These are phyloP conservation scores for Fusarium gaditjirri DNA, from an alignment of 2,329 filamentous ascomycete species.

Conservation along the genomic window DNA sequence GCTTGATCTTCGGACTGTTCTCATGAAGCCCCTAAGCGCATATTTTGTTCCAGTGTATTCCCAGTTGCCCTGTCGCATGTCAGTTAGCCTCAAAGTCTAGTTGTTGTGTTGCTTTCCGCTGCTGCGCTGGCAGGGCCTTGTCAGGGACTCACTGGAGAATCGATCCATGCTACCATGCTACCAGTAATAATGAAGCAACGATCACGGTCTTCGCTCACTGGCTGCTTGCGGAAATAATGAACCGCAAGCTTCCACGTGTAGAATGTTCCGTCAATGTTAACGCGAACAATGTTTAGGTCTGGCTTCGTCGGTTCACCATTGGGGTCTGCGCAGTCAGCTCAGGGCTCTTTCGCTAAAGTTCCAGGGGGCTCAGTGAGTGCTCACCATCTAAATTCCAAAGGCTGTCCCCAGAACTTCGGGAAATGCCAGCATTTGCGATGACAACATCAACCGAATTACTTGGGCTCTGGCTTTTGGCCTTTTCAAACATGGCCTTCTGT, in stretches of 20 bases:
- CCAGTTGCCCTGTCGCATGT: conserved; percentile 24
- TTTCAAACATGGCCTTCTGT: conserved; percentile 55
- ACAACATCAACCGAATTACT: conserved; percentile 56
- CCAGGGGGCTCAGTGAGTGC: neutral
- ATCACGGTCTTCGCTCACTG: conserved; percentile 52
- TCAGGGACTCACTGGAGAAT: conserved; percentile 48
- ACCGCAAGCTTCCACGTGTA: conserved; percentile 60
- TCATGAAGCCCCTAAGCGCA: conserved; percentile 28
- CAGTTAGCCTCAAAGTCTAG: neutral
- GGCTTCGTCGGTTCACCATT: conserved; percentile 49
- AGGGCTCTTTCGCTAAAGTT: neutral
- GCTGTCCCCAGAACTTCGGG: conserved; percentile 48
- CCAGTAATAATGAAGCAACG: conserved; percentile 61
- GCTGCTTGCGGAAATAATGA: conserved; percentile 57
- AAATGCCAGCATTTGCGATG: conserved; percentile 60
- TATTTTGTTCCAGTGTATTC: conserved; percentile 40
- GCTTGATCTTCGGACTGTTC: conserved; percentile 27
- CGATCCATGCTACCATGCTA: conserved; percentile 59
- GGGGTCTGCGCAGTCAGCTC: conserved; percentile 1
- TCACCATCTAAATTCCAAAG: conserved; percentile 53
- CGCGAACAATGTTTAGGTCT: conserved; percentile 53
- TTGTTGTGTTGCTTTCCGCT: no score
- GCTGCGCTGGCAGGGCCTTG: accelerated
- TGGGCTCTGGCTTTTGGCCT: conserved; percentile 50
- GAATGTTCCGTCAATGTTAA: conserved; percentile 54